A percentile compares a stretch with the other conserved stretches of the same genome.
phyloP scores from a whole-genome alignment of 2,329 filamentous ascomycete species.

The Penicillium glabrum region DNA sequence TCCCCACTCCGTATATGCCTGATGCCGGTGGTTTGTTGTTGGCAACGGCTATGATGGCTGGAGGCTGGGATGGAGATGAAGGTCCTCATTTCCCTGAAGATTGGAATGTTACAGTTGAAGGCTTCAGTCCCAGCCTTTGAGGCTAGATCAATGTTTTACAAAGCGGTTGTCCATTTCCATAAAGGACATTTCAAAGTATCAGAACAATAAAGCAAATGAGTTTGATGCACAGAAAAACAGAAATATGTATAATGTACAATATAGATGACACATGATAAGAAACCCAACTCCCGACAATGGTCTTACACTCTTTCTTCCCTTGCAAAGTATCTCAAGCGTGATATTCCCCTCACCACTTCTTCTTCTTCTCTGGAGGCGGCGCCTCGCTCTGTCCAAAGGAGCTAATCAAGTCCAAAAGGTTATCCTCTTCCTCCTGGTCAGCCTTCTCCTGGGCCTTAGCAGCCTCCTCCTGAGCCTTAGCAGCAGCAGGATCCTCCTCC shows the following conservation, averaged over 20 bases:
- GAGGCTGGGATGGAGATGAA: slow-evolving; percentile 53
- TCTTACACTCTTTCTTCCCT: background rate
- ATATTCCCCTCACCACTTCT: slow-evolving; percentile 21
- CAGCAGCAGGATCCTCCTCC: slow-evolving; percentile 23
- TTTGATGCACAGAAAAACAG: background rate
- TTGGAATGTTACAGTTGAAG: slow-evolving; percentile 4
- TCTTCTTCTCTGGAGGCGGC: slow-evolving; percentile 36
- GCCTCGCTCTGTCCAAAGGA: slow-evolving; percentile 47
- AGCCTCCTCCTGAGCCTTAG: slow-evolving; percentile 39
- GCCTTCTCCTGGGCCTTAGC: slow-evolving; percentile 50
- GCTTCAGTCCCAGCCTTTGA: slow-evolving; percentile 1
- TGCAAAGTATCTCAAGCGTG: background rate
- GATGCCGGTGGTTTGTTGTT: slow-evolving; percentile 51
- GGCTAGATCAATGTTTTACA: background rate
- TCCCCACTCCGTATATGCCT: slow-evolving; percentile 60
- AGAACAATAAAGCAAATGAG: background rate
- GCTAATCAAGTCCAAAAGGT: slow-evolving; percentile 59
- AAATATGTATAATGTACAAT: slow-evolving; percentile 23
- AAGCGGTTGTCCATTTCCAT: background rate
- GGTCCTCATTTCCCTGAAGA: slow-evolving; percentile 3
- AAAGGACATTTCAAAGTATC: background rate
- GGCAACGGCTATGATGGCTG: slow-evolving; percentile 58
- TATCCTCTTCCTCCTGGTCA: slow-evolving; percentile 51
- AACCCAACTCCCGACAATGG: slow-evolving; percentile 21
- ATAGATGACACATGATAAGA: slow-evolving; percentile 15